These are phyloP conservation scores for Arthrobotrys entomopaga DNA, from an alignment of 2,329 filamentous ascomycete species.

Conservation along the genomic window DNA sequence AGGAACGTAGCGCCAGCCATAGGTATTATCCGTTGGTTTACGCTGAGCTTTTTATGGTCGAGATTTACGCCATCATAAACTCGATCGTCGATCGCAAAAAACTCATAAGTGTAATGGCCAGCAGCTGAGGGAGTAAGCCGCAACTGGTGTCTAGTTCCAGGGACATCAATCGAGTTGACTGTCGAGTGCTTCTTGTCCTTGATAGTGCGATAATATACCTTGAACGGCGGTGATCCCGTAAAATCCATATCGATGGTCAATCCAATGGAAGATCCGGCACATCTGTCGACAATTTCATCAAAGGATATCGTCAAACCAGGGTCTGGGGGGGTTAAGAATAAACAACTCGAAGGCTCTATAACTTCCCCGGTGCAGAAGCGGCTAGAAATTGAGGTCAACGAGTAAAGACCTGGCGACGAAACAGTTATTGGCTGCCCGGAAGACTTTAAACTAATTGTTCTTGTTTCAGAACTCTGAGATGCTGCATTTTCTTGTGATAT, in stretches of 20 bases:
- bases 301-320: slow-evolving; percentile 78
- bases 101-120: slow-evolving; percentile 86
- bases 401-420: slow-evolving; percentile 84
- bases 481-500: slow-evolving; percentile 62
- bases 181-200: slow-evolving; percentile 70
- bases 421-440: slow-evolving; percentile 64
- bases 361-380: slow-evolving; percentile 87
- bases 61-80: slow-evolving; percentile 78
- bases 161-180: slow-evolving; percentile 69
- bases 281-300: slow-evolving; percentile 91
- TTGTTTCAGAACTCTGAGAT: slow-evolving; percentile 62
- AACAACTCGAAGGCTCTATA: slow-evolving; percentile 90
- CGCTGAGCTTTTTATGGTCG: slow-evolving; percentile 69
- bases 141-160: slow-evolving; percentile 82
- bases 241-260: slow-evolving; percentile 88
- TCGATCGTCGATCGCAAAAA: slow-evolving; percentile 80
- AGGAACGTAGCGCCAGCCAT: slow-evolving; percentile 80
- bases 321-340: slow-evolving; percentile 89
- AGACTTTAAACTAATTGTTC: slow-evolving; percentile 62
- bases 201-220: slow-evolving; percentile 79
- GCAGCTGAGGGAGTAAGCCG: slow-evolving; percentile 83
- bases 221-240: slow-evolving; percentile 90
- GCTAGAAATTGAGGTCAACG: slow-evolving; percentile 79
- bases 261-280: slow-evolving; percentile 91
- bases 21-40: slow-evolving; percentile 93